These are phyloP conservation scores for Blastobotrys raffinosifermentans DNA, from an alignment of 1,139 yeast genomes.

Conservation along the genomic window DNA sequence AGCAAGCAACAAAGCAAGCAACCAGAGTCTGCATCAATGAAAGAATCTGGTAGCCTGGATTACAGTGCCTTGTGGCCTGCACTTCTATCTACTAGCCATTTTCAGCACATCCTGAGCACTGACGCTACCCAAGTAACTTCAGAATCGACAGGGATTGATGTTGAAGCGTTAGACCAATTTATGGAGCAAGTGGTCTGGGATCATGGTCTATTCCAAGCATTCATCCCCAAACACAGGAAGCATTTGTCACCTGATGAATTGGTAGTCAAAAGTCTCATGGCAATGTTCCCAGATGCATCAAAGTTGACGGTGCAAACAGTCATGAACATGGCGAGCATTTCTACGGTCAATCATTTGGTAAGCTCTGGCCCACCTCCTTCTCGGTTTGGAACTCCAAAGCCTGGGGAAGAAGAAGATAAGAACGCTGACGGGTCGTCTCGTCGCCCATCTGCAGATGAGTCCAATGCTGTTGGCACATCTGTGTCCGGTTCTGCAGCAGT, in stretches of 20 bases:
- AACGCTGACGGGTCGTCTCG: too few species aligned
- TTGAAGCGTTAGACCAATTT: slow-evolving; percentile 29
- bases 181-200: slow-evolving; percentile 44
- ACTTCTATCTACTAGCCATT: too few species aligned
- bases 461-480: background rate
- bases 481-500: background rate
- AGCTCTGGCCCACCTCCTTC: background rate
- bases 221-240: slow-evolving; percentile 8
- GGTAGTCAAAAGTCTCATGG: slow-evolving; percentile 9
- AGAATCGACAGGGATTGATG: too few species aligned
- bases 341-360: background rate
- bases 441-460: too few species aligned
- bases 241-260: slow-evolving; percentile 10
- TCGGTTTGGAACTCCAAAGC: slow-evolving; percentile 1
- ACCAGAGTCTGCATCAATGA: too few species aligned
- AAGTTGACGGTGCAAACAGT: slow-evolving; percentile 15
- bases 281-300: slow-evolving; percentile 13
- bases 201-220: slow-evolving; percentile 22
- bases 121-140: too few species aligned
- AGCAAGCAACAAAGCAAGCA: too few species aligned
- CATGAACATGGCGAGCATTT: slow-evolving; percentile 9
- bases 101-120: too few species aligned
- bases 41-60: too few species aligned
- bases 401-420: slow-evolving; percentile 1
- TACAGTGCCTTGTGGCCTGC: too few species aligned